Conservation (phyloP, 306 rosid species). For the Rubus parviflorus region DNA sequence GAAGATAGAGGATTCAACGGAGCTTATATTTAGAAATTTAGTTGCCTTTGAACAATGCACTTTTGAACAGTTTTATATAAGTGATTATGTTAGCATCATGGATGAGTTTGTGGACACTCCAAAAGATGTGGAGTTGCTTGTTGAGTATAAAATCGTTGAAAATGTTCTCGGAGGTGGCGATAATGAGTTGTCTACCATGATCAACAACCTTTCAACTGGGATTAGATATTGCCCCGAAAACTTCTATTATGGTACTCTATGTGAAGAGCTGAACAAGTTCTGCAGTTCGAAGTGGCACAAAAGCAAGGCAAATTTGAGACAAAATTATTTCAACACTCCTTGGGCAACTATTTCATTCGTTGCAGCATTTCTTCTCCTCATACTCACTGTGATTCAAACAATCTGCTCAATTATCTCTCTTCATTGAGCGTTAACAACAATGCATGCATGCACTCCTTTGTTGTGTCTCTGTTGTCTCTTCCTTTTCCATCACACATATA, state of each 20-base stretch:
- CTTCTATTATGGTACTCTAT: background rate
- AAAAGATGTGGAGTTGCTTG: constrained; percentile 25
- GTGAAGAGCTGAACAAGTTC: background rate
- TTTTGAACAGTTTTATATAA: background rate
- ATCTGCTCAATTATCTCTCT: background rate
- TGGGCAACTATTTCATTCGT: constrained; percentile 21
- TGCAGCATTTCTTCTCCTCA: background rate
- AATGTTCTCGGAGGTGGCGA: background rate
- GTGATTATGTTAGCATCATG: constrained; percentile 25
- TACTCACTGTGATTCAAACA: constrained; percentile 12
- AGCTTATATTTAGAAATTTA: constrained; percentile 15
- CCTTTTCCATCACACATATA: too few relatives aligned
- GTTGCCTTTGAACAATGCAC: constrained; percentile 35
- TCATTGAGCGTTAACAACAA: background rate
- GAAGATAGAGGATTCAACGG: background rate
- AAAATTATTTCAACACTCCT: constrained; percentile 19
- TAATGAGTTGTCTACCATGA: background rate
- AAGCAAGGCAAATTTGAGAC: constrained; percentile 22
- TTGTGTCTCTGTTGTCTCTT: too few relatives aligned
- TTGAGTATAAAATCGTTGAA: constrained; percentile 23
- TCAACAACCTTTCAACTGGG: constrained; percentile 17
- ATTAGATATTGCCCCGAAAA: background rate
- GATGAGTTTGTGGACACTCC: constrained; percentile 7
- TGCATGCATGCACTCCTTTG: too few relatives aligned
- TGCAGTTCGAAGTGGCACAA: background rate